These are phyloP conservation scores for Apiospora phragmitis DNA, from an alignment of 2,329 filamentous ascomycete species.

Conservation along the genomic window DNA sequence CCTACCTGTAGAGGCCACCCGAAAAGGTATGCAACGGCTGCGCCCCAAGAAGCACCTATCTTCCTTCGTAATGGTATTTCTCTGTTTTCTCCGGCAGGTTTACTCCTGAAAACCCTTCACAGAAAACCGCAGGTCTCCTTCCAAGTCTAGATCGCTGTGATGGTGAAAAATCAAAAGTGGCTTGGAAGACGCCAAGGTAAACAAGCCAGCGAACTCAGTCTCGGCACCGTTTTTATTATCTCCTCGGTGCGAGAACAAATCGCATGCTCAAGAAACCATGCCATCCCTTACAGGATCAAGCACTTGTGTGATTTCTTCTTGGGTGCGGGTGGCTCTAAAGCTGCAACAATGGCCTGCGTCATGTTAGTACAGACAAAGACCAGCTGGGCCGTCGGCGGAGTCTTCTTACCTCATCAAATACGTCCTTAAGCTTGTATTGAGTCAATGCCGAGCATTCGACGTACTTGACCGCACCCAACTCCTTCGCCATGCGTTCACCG, in stretches of 20 bases:
- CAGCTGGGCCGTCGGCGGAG: neutral
- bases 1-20: slow-evolving; percentile 12
- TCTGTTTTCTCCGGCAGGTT: slow-evolving; percentile 4
- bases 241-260: neutral
- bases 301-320: slow-evolving; percentile 78
- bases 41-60: slow-evolving; percentile 5
- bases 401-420: slow-evolving; percentile 88
- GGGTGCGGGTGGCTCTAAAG: slow-evolving; percentile 80
- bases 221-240: neutral
- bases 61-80: slow-evolving; percentile 12
- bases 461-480: slow-evolving; percentile 96
- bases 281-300: slow-evolving; percentile 58
- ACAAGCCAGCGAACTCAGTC: neutral
- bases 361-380: slow-evolving; percentile 14
- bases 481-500: slow-evolving; percentile 94
- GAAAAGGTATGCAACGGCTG: slow-evolving; percentile 4
- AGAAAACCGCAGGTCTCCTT: slow-evolving; percentile 12
- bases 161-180: slow-evolving; percentile 14
- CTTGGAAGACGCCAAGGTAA: slow-evolving; percentile 4
- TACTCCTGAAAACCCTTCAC: slow-evolving; percentile 11
- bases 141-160: slow-evolving; percentile 18
- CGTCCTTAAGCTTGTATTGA: slow-evolving; percentile 98
- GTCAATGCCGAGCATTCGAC: slow-evolving; percentile 98
- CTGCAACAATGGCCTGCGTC: slow-evolving; percentile 85
- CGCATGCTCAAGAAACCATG: slow-evolving; percentile 1